Evolutionary conservation across 192 early-diverging fungal species (phyloP), one percentile per base, ranked within the genome.

Genomic region (Allomyces javanicus): DNA sequence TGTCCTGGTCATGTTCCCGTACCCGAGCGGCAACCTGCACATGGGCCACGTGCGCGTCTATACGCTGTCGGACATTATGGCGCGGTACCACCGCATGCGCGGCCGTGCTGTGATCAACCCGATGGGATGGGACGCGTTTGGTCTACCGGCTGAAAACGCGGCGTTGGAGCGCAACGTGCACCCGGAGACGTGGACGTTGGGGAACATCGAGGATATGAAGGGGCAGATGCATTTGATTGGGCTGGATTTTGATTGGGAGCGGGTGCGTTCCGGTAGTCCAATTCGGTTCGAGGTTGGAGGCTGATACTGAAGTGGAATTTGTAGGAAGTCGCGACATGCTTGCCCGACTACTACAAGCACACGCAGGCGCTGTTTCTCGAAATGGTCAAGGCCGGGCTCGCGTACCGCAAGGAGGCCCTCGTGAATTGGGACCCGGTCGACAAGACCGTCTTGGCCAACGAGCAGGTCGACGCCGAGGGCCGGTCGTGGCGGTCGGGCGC

Each of bases 391-490:
- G 81, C 85, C 40, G 88, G 85, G 17, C 74, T 96, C 58, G 87
- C 88, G 9, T 93, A 97, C 71, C 87, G 87, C 69, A 92, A 91
- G 67, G 87, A 91, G 63, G 88, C 90, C 1, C 67, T 88, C 24
- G 93, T 97, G 9, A 97, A 97, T 76, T 97, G 94, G 94, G 94
- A 97, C 75, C 94, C 94, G 1, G 76, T 97, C 1, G 93, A 97
- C 70, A 77, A 91, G 67, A 97, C 94, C 0, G 93, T 97, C 11
- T 73, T 97, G 62, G 92, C 94, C 0, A 97, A 97, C 71, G 94
- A 97, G 72, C 94, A 92, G 74, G 92, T 96, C 0, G 90, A 92
- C 75, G 70, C 75, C 6, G 81, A 90, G 62, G 93, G 94, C 25
- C 73, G 83, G 26, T 94, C 92, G 10, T 94, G 94, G 84, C 67